Conservation (phyloP, 768 basidiomycete genomes). For the Boletus fagicola region DNA sequence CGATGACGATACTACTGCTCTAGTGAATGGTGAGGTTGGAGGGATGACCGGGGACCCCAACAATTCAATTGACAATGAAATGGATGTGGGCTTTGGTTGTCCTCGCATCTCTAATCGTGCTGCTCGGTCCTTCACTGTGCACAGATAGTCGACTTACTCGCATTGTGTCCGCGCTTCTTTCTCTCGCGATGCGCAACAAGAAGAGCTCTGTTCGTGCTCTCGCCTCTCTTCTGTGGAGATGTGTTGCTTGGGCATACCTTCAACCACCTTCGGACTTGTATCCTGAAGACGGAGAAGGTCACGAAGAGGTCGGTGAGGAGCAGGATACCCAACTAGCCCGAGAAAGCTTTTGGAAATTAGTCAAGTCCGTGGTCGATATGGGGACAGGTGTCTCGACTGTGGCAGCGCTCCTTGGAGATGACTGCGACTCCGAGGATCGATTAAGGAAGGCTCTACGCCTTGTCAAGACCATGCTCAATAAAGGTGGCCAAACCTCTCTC, state of each 20-base stretch:
- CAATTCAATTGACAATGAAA: no score
- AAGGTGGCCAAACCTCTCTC: constrained; percentile 47
- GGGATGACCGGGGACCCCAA: no score
- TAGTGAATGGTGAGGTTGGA: no score
- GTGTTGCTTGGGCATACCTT: constrained; percentile 63
- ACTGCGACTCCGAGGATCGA: constrained; percentile 38
- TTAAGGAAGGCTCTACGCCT: constrained; percentile 49
- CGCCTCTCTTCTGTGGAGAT: constrained; percentile 63
- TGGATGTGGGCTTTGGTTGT: constrained; percentile 67
- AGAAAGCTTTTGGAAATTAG: constrained; percentile 46
- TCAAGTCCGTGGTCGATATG: constrained; percentile 55
- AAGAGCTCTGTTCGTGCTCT: constrained; percentile 64
- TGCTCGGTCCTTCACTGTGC: constrained; percentile 58
- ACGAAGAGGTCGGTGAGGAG: constrained; percentile 16
- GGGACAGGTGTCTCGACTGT: constrained; percentile 57
- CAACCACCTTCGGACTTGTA: constrained; percentile 41
- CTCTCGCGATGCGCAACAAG: constrained; percentile 56
- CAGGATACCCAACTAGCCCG: constrained; percentile 30
- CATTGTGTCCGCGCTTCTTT: constrained; percentile 48
- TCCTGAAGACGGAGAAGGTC: constrained; percentile 27
- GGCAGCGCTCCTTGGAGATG: constrained; percentile 49
- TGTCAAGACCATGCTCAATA: constrained; percentile 56
- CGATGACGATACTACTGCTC: no score
- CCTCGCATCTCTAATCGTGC: constrained; percentile 59
- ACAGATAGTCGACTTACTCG: constrained; percentile 44